phyloP scores from a whole-genome alignment of 2,329 filamentous ascomycete genomes.

The Aspergillus awamori region DNA sequence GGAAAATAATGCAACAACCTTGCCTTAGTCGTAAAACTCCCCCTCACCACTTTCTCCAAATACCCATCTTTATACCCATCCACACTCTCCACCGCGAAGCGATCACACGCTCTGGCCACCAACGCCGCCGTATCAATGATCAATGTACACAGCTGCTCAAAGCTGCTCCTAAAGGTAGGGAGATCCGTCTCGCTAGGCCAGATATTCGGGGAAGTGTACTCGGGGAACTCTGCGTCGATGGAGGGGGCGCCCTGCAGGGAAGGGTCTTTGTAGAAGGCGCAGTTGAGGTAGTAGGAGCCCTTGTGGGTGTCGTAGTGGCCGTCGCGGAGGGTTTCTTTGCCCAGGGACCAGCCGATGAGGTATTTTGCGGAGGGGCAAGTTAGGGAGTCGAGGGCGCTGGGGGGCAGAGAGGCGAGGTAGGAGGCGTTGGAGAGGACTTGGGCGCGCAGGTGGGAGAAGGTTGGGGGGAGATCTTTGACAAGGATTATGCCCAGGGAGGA shows the following conservation, averaged over 20 bases:
- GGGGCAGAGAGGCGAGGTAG: constrained; percentile 79
- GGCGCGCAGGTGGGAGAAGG: constrained; percentile 72
- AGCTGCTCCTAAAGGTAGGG: constrained; percentile 72
- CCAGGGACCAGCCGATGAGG: constrained; percentile 66
- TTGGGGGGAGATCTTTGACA: constrained; percentile 78
- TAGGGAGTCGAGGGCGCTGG: constrained; percentile 40
- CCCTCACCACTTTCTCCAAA: constrained; percentile 82
- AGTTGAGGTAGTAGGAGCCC: constrained; percentile 67
- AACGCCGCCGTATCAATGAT: constrained; percentile 89
- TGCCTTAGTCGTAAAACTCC: constrained; percentile 86
- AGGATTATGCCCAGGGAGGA: constrained; percentile 88
- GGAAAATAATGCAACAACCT: constrained; percentile 93
- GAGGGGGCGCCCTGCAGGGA: constrained; percentile 41
- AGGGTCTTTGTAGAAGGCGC: constrained; percentile 54
- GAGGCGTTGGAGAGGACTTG: constrained; percentile 82
- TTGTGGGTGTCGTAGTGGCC: constrained; percentile 66
- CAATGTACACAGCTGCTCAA: constrained; percentile 75
- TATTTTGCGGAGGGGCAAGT: constrained; percentile 56
- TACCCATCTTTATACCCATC: constrained; percentile 75
- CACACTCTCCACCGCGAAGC: constrained; percentile 78
- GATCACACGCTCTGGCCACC: constrained; percentile 87
- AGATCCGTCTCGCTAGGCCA: constrained; percentile 75
- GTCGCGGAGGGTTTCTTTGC: constrained; percentile 64
- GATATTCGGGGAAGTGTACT: constrained; percentile 87
- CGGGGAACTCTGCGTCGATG: constrained; percentile 44